A percentile compares a stretch with the other conserved stretches of the same genome.
Evolutionary conservation across 768 basidiomycete species (phyloP).

Genomic region (Hypholoma fasciculare): DNA sequence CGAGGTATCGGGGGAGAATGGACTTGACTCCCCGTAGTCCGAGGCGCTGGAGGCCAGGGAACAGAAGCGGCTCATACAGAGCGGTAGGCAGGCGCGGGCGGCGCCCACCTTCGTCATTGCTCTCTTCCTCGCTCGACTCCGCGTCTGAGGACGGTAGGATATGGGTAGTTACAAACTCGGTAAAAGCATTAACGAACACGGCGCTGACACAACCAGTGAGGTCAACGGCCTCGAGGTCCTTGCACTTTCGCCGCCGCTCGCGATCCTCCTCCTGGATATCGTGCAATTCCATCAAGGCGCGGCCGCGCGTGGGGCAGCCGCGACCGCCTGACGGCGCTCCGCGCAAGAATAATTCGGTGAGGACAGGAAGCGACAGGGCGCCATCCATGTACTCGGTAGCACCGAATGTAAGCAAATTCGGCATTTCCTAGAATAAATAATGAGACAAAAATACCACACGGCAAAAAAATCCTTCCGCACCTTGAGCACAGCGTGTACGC

Average conservation of each 20-base stretch:
- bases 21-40: constrained; percentile 84
- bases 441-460: constrained; percentile 12
- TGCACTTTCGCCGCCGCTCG: constrained; percentile 71
- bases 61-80: constrained; percentile 52
- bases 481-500: constrained; percentile 78
- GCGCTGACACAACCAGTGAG: constrained; percentile 93
- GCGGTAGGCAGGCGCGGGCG: constrained; percentile 32
- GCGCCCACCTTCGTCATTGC: constrained; percentile 29
- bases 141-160: constrained; percentile 43
- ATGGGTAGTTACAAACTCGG: constrained; percentile 77
- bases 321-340: constrained; percentile 71
- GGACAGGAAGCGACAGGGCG: constrained; percentile 78
- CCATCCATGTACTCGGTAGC: constrained; percentile 99
- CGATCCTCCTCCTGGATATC: constrained; percentile 78
- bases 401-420: constrained; percentile 85
- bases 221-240: constrained; percentile 85
- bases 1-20: constrained; percentile 64
- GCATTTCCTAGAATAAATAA: constrained; percentile 66
- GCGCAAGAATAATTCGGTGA: constrained; percentile 89
- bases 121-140: constrained; percentile 44
- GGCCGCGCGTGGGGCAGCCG: constrained; percentile 68
- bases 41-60: constrained; percentile 75
- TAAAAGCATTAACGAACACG: constrained; percentile 84
- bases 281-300: constrained; percentile 45
- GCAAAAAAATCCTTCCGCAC: constrained; percentile 35